These are phyloP conservation scores for Sporisorium iseilematis-ciliati DNA, from an alignment of 1,284 basidiomycete genomes.

Conservation along the genomic window DNA sequence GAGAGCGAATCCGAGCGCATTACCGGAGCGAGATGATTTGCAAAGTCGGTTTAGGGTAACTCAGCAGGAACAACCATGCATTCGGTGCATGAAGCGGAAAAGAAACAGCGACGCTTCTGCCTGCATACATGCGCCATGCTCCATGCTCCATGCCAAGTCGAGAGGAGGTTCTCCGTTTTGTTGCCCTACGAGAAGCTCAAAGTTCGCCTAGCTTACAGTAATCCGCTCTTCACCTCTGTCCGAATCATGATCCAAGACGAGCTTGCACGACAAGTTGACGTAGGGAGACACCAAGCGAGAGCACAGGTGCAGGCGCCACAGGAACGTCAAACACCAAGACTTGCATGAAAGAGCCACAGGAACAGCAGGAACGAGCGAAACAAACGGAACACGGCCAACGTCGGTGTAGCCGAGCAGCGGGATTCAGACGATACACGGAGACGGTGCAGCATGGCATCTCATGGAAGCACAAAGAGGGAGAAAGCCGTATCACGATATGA, in stretches of 20 bases:
- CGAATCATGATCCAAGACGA: not conserved
- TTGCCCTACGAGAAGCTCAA: too few relatives aligned
- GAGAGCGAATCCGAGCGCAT: too few relatives aligned
- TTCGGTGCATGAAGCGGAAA: not conserved
- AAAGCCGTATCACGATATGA: not conserved
- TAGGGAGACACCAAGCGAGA: not conserved
- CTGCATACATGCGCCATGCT: not conserved
- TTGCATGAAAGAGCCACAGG: not conserved
- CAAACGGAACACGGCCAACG: not conserved
- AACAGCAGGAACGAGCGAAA: not conserved
- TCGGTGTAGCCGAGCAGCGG: not conserved
- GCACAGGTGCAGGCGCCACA: not conserved
- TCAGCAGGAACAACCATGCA: not conserved
- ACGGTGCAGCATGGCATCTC: too few relatives aligned
- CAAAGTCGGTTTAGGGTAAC: too few relatives aligned
- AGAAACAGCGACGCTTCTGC: not conserved
- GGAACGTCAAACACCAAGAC: constrained; percentile 1
- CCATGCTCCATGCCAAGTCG: not conserved
- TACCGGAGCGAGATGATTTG: too few relatives aligned
- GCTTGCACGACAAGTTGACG: not conserved
- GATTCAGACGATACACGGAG: not conserved
- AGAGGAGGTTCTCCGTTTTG: too few relatives aligned
- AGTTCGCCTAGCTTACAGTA: too few relatives aligned
- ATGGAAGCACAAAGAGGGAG: too few relatives aligned
- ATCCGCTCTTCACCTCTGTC: too few relatives aligned